phyloP scores from a whole-genome alignment of 257 asterid genomes.

The Haberlea rhodopensis region DNA sequence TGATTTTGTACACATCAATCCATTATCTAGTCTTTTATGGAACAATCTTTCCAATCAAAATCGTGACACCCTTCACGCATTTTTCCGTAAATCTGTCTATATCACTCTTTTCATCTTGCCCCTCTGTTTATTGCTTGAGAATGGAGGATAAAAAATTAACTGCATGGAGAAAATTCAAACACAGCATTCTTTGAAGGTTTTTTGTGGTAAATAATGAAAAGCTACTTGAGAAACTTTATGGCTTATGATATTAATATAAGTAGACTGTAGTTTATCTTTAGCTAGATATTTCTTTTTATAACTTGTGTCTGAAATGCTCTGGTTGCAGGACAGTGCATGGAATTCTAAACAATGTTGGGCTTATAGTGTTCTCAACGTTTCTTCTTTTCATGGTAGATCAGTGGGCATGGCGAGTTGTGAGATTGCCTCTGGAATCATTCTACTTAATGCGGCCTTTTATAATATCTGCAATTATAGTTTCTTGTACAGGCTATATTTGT shows the following conservation, averaged over 20 bases:
- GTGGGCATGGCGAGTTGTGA: slow-evolving; percentile 84
- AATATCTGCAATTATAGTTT: slow-evolving; percentile 50
- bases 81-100: not conserved
- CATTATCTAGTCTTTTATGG: not conserved
- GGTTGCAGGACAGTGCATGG: slow-evolving; percentile 70
- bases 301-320: slow-evolving; percentile 22
- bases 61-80: too few species aligned
- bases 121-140: slow-evolving; percentile 12
- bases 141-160: not conserved
- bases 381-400: slow-evolving; percentile 72
- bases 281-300: not conserved
- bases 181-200: not conserved
- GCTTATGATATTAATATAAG: not conserved
- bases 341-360: slow-evolving; percentile 65
- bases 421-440: slow-evolving; percentile 84
- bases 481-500: slow-evolving; percentile 72
- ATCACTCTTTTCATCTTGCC: slow-evolving; percentile 15
- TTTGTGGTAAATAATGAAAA: too few species aligned
- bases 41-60: not conserved
- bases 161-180: not conserved
- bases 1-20: not conserved
- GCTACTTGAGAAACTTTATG: not conserved
- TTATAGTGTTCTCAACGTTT: slow-evolving; percentile 45
- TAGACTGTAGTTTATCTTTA: slow-evolving; percentile 8
- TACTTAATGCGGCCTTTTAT: slow-evolving; percentile 70